These are phyloP conservation scores for Candolleomyces aberdarensis DNA, from an alignment of 768 basidiomycete genomes.

Conservation along the genomic window DNA sequence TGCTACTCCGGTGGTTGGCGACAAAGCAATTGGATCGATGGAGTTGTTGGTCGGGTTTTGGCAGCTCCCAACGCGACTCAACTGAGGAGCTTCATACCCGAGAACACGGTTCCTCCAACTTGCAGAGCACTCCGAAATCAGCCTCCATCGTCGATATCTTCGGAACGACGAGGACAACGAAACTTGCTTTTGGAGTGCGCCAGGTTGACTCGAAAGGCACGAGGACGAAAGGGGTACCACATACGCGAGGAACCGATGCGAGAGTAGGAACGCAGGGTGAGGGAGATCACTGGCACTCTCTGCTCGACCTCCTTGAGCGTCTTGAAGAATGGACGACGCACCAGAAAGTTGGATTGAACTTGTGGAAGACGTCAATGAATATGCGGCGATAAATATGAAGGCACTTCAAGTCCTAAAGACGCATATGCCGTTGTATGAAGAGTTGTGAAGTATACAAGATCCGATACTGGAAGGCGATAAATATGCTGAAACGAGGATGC, in stretches of 20 bases:
- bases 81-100: constrained; percentile 61
- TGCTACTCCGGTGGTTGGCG: no score
- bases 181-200: neutral
- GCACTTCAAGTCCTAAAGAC: constrained; percentile 3
- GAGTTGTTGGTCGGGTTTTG: constrained; percentile 24
- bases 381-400: constrained; percentile 7
- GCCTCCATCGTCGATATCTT: constrained; percentile 32
- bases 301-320: no score
- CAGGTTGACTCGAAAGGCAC: neutral
- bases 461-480: no score
- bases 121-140: constrained; percentile 54
- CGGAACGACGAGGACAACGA: neutral
- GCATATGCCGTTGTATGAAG: neutral
- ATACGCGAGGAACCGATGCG: constrained; percentile 62
- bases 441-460: no score
- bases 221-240: constrained; percentile 22
- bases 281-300: constrained; percentile 14
- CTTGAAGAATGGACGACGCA: neutral
- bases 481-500: no score
- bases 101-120: constrained; percentile 59
- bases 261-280: constrained; percentile 57
- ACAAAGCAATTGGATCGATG: neutral
- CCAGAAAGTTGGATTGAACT: neutral
- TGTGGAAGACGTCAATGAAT: neutral
- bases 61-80: constrained; percentile 59